phyloP scores from a whole-genome alignment of 2,329 filamentous ascomycete genomes.

The Lizonia empirigonia region DNA sequence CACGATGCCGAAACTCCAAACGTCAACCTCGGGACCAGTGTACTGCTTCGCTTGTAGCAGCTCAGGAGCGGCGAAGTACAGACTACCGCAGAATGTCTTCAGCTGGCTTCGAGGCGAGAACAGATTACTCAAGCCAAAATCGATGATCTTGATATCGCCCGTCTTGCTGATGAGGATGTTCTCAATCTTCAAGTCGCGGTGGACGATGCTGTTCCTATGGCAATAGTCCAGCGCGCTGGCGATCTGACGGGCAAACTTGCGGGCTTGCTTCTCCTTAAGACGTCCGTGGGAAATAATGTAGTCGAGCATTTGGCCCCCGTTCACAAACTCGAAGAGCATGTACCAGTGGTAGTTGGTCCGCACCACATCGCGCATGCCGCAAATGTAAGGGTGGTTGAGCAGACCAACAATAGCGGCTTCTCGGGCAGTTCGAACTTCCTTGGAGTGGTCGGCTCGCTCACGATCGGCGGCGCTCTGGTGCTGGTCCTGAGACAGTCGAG shows the following conservation, averaged over 20 bases:
- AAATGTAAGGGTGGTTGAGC: constrained; percentile 93
- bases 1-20: constrained; percentile 99
- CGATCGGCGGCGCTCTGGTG: constrained; percentile 73
- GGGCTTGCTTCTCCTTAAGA: constrained; percentile 96
- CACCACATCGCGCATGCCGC: constrained; percentile 92
- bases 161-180: constrained; percentile 99
- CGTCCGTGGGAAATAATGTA: constrained; percentile 99
- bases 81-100: constrained; percentile 95
- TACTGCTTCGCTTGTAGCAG: constrained; percentile 92
- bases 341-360: constrained; percentile 99
- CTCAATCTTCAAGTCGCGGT: constrained; percentile 97
- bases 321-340: constrained; percentile 99
- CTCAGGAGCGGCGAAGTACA: constrained; percentile 97
- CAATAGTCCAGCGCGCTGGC: constrained; percentile 96
- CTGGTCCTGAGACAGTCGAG: constrained; percentile 86
- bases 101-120: constrained; percentile 84
- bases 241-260: constrained; percentile 97
- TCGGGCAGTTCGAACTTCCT: constrained; percentile 91
- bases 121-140: constrained; percentile 95
- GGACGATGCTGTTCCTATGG: constrained; percentile 96
- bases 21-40: constrained; percentile 93
- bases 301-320: constrained; percentile 98
- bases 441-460: constrained; percentile 92
- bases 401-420: constrained; percentile 97
- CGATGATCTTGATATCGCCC: constrained; percentile 98